These are phyloP conservation scores for Boletus bicolor DNA, from an alignment of 768 basidiomycete species.

Conservation along the genomic window DNA sequence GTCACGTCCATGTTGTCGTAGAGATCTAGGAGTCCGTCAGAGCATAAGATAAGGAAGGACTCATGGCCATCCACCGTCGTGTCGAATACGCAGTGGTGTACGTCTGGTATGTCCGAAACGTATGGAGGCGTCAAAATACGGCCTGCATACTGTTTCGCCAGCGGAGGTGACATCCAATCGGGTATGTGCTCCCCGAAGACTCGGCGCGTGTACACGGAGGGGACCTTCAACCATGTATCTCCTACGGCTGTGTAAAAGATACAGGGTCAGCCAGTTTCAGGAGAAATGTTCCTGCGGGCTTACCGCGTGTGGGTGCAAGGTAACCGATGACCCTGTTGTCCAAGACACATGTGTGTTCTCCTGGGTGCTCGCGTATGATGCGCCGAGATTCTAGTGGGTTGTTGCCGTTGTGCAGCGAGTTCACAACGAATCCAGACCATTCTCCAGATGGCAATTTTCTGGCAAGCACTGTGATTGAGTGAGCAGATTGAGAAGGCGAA, in stretches of 20 bases:
- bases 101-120: constrained; percentile 41
- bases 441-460: constrained; percentile 16
- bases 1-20: constrained; percentile 29
- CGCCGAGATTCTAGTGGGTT: constrained; percentile 29
- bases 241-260: constrained; percentile 29
- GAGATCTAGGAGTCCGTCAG: constrained; percentile 46
- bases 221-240: constrained; percentile 36
- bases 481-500: constrained; percentile 2
- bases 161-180: constrained; percentile 23
- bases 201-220: constrained; percentile 32
- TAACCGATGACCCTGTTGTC: constrained; percentile 37
- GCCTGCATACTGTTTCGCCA: constrained; percentile 23
- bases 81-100: constrained; percentile 35
- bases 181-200: constrained; percentile 25
- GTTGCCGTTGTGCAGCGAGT: constrained; percentile 30
- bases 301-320: constrained; percentile 38
- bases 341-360: constrained; percentile 29
- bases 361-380: constrained; percentile 30
- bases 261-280: constrained; percentile 15
- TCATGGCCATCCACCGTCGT: constrained; percentile 18
- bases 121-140: constrained; percentile 47
- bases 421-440: constrained; percentile 24
- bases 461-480: constrained; percentile 19
- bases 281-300: constrained; percentile 3
- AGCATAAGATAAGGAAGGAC: constrained; percentile 39